Conservation (phyloP, 495 filamentous ascomycete species). For the Copromyces sp. region DNA sequence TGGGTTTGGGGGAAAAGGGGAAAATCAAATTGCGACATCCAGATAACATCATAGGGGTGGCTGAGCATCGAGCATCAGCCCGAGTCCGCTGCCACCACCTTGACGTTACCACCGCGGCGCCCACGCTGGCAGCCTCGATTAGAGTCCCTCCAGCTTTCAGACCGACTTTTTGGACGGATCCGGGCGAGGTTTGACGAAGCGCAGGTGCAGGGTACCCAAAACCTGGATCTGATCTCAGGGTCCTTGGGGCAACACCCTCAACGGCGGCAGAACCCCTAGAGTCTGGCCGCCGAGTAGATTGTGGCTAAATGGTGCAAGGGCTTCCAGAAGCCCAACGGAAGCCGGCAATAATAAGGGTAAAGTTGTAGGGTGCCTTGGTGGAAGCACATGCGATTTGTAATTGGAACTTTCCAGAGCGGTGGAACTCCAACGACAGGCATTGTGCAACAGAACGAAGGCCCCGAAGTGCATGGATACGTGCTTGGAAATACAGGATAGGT, state of each 20-base stretch:
- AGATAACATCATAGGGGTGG: not conserved
- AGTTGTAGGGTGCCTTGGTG: not conserved
- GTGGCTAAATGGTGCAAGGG: constrained; percentile 16
- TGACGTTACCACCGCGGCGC: not conserved
- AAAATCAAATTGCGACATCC: not conserved
- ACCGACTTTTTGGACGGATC: not conserved
- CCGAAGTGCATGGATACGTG: not conserved
- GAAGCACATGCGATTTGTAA: not conserved
- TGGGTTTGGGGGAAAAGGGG: not conserved
- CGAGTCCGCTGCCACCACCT: not conserved
- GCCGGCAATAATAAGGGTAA: constrained; percentile 13
- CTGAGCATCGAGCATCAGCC: not conserved
- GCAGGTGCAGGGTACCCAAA: not conserved
- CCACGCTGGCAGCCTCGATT: not conserved
- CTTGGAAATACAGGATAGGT: constrained; percentile 1
- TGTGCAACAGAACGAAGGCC: constrained; percentile 2
- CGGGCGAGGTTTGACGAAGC: not conserved
- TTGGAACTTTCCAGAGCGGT: not conserved
- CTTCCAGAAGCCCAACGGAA: constrained; percentile 21
- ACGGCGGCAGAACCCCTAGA: not conserved
- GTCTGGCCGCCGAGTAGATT: not conserved
- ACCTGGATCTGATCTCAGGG: not conserved
- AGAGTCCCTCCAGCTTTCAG: not conserved
- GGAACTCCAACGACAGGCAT: not conserved
- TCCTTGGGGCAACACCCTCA: not conserved